phyloP scores from a whole-genome alignment of 2,329 filamentous ascomycete genomes.

The Trematosphaeria pertusa region DNA sequence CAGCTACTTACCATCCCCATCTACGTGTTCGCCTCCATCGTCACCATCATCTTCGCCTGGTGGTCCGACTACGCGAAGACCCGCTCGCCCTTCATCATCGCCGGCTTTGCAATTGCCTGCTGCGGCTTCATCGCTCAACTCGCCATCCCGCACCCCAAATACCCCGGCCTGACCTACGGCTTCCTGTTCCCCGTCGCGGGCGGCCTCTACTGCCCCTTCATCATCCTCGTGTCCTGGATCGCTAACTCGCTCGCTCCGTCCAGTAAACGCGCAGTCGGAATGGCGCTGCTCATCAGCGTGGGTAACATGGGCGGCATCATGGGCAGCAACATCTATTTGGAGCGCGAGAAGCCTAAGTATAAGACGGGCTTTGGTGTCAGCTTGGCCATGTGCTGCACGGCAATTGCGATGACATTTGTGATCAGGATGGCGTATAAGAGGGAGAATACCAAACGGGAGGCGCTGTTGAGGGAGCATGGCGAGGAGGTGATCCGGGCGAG shows the following conservation, averaged over 20 bases:
- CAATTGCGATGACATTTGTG: constrained; percentile 54
- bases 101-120: constrained; percentile 58
- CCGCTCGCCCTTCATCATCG: constrained; percentile 62
- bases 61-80: constrained; percentile 59
- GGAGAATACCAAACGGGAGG: constrained; percentile 39
- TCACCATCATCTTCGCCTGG: constrained; percentile 53
- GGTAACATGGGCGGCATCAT: constrained; percentile 56
- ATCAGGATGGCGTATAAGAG: constrained; percentile 52
- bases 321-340: constrained; percentile 59
- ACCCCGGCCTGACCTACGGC: constrained; percentile 54
- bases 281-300: constrained; percentile 57
- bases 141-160: constrained; percentile 48
- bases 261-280: constrained; percentile 52
- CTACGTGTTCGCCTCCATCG: constrained; percentile 51
- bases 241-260: constrained; percentile 43
- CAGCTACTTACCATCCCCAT: constrained; percentile 53
- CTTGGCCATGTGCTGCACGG: constrained; percentile 55
- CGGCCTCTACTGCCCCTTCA: constrained; percentile 46
- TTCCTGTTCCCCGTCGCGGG: constrained; percentile 49
- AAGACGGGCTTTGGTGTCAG: constrained; percentile 58
- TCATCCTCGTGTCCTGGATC: constrained; percentile 45
- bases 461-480: constrained; percentile 32
- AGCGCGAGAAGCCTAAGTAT: constrained; percentile 57
- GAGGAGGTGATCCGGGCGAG: constrained; percentile 44
- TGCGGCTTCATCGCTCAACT: constrained; percentile 65